phyloP scores from a whole-genome alignment of 2,329 filamentous ascomycete genomes.

The Fusarium sp. region DNA sequence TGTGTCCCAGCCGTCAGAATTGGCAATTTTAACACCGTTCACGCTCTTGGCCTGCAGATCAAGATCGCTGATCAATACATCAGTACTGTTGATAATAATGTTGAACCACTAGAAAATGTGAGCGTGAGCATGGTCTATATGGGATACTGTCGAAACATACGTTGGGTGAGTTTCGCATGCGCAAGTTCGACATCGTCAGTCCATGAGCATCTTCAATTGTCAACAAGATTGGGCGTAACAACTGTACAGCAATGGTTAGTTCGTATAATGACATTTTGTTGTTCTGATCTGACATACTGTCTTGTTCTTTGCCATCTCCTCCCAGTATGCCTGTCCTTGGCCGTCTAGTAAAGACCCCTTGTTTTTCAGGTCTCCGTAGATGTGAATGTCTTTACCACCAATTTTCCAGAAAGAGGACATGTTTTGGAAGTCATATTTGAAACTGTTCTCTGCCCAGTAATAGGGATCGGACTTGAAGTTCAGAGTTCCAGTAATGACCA shows the following conservation, averaged over 20 bases:
- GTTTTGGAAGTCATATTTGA: slow-evolving; percentile 75
- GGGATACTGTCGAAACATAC: slow-evolving; percentile 12
- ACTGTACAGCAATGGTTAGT: slow-evolving; percentile 3
- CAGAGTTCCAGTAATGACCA: slow-evolving; percentile 68
- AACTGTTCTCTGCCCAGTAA: slow-evolving; percentile 76
- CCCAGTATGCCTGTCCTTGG: slow-evolving; percentile 45
- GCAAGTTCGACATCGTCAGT: slow-evolving; percentile 70
- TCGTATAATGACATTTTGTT: too few relatives aligned
- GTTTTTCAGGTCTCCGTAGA: slow-evolving; percentile 73
- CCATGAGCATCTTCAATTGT: slow-evolving; percentile 55
- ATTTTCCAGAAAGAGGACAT: slow-evolving; percentile 60
- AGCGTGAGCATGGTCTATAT: not conserved
- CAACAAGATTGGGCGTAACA: slow-evolving; percentile 45
- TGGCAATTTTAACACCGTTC: slow-evolving; percentile 53
- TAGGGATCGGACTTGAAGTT: slow-evolving; percentile 75
- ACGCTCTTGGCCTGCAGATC: slow-evolving; percentile 63
- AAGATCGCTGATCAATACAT: slow-evolving; percentile 74
- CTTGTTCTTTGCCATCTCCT: slow-evolving; percentile 37
- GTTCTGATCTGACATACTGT: slow-evolving; percentile 64
- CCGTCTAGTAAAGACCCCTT: slow-evolving; percentile 74
- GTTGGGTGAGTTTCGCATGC: slow-evolving; percentile 68
- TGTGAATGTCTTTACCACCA: slow-evolving; percentile 63
- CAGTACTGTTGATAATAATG: slow-evolving; percentile 73
- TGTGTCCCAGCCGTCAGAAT: slow-evolving; percentile 76
- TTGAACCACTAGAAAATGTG: slow-evolving; percentile 57